Percentiles rank a stretch among this genome's conserved stretches.
Evolutionary conservation across 768 basidiomycete species (phyloP).

Genomic region (Mycena belliarum): DNA sequence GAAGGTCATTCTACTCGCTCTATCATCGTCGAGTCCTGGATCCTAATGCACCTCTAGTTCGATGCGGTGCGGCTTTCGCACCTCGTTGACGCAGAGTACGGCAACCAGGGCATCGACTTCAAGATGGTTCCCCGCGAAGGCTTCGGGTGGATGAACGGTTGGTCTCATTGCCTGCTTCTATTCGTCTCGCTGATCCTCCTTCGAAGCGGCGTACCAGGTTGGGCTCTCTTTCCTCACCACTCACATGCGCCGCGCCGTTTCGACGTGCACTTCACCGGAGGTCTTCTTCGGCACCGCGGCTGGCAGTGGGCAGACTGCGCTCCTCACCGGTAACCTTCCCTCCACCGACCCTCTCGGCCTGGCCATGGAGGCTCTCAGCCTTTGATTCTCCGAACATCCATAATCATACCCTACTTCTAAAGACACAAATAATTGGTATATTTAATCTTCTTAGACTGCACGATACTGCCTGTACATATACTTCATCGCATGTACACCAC

Average conservation of each 20-base stretch:
- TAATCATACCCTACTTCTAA: neutral
- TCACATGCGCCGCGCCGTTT: conserved; percentile 94
- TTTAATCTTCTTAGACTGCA: neutral
- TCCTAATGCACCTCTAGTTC: conserved; percentile 51
- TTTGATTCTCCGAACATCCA: conserved; percentile 2
- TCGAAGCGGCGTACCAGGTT: conserved; percentile 88
- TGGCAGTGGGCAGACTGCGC: conserved; percentile 34
- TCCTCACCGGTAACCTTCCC: conserved; percentile 38
- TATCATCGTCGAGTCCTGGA: conserved; percentile 2
- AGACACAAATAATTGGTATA: conserved; percentile 9
- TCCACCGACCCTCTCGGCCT: conserved; percentile 59
- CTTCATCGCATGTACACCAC: conserved; percentile 10
- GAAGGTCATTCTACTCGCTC: conserved; percentile 54
- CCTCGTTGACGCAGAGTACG: conserved; percentile 95
- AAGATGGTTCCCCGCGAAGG: conserved; percentile 97
- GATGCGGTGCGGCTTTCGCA: conserved; percentile 96
- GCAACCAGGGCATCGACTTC: conserved; percentile 96
- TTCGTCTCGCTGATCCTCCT: neutral
- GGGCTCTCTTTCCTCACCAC: conserved; percentile 92
- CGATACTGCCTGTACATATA: conserved; percentile 8
- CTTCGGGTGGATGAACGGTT: conserved; percentile 98
- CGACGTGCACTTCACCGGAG: conserved; percentile 92
- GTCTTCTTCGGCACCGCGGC: conserved; percentile 72
- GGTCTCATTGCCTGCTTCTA: conserved; percentile 26
- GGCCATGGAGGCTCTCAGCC: conserved; percentile 57